Evolutionary conservation across 2,329 filamentous ascomycete species (phyloP).

Genomic region (Diaporthe helianthi): DNA sequence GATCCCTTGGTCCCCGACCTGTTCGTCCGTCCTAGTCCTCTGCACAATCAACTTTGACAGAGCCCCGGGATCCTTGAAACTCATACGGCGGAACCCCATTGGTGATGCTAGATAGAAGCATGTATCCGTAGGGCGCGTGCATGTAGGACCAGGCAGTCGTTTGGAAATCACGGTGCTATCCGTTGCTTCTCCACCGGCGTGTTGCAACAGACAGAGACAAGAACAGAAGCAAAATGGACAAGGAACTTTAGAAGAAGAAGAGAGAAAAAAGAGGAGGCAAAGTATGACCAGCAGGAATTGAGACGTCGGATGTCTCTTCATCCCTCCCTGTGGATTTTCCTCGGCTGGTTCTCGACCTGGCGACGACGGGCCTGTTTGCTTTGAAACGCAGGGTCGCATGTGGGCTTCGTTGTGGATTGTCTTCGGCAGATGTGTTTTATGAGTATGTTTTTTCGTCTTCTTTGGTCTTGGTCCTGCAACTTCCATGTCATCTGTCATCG

Average conservation of each 20-base stretch:
- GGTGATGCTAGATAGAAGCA: background rate
- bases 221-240: too few relatives aligned
- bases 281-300: background rate
- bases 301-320: constrained; percentile 18
- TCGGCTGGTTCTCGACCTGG: background rate
- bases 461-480: background rate
- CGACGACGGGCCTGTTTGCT: background rate
- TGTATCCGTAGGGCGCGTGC: background rate
- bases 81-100: background rate
- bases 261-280: background rate
- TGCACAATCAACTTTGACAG: constrained; percentile 10
- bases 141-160: background rate
- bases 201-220: background rate
- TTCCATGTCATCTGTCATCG: constrained; percentile 6
- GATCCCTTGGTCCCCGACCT: background rate
- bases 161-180: background rate
- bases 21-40: background rate
- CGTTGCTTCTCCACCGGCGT: background rate
- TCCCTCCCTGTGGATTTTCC: background rate
- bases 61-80: background rate
- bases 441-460: background rate
- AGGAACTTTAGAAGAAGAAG: too few relatives aligned
- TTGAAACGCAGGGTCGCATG: constrained; percentile 14
- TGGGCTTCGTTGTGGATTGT: constrained; percentile 4
- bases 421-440: constrained; percentile 7